Conservation (phyloP, 305 asterid species). For the Euphrasia arctica region DNA sequence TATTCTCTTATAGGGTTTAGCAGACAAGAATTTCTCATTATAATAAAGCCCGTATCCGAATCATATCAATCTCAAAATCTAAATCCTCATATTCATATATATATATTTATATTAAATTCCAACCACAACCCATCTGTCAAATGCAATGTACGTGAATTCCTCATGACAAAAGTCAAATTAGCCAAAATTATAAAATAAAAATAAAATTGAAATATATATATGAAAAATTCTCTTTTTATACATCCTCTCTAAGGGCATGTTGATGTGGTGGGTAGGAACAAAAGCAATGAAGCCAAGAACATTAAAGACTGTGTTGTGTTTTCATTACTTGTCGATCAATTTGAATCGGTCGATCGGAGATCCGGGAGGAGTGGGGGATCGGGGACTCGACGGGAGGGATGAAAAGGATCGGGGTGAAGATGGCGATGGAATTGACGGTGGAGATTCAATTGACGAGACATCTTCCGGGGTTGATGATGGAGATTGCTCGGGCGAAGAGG, state of each 20-base stretch:
- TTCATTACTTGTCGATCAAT: background rate
- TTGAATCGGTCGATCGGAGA: background rate
- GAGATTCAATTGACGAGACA: background rate
- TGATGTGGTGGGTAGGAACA: background rate
- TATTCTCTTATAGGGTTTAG: background rate
- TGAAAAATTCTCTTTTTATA: background rate
- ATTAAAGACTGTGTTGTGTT: background rate
- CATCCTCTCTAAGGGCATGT: background rate
- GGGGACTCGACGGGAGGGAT: slow-evolving; percentile 1
- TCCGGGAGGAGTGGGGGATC: background rate
- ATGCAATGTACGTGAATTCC: background rate
- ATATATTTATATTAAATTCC: background rate
- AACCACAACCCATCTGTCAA: background rate
- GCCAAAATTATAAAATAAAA: background rate
- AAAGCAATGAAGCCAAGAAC: background rate
- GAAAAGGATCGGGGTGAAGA: background rate
- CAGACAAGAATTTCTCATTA: background rate
- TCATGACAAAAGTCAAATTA: slow-evolving; percentile 1
- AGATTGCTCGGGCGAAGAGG: background rate
- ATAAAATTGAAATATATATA: background rate
- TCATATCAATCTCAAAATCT: background rate
- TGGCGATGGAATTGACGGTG: background rate
- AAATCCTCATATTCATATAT: background rate
- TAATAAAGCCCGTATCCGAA: slow-evolving; percentile 3
- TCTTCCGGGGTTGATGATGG: background rate